Percentiles rank a stretch among this genome's conserved stretches.
These are phyloP conservation scores for Monosporascus sp. DNA, from an alignment of 2,329 filamentous ascomycete species.

Conservation along the genomic window DNA sequence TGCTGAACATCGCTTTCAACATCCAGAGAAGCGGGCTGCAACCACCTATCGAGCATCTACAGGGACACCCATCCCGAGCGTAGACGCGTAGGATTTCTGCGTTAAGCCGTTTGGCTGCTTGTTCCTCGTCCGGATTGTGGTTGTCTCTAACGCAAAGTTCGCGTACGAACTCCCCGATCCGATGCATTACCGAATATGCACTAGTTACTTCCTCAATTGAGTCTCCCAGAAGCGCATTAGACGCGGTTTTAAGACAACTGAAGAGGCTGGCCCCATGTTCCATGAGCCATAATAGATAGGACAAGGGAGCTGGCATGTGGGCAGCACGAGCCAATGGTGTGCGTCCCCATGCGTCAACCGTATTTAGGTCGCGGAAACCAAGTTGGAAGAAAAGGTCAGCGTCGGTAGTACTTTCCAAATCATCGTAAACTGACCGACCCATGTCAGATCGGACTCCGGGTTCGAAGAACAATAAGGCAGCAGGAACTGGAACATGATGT, in stretches of 20 bases:
- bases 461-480: background rate
- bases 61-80: background rate
- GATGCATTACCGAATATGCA: no score
- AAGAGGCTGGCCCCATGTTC: background rate
- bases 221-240: background rate
- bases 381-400: background rate
- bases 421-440: background rate
- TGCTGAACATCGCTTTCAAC: background rate
- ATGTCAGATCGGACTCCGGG: fast-evolving
- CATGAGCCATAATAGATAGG: background rate
- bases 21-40: background rate
- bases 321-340: background rate
- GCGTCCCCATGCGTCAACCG: background rate
- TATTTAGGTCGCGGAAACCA: background rate
- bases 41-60: background rate
- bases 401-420: background rate
- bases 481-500: background rate
- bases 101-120: background rate
- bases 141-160: no score
- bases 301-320: fast-evolving
- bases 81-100: background rate
- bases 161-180: no score
- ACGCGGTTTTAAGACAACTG: background rate
- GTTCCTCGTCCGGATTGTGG: background rate
- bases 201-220: background rate